A percentile compares a stretch with the other conserved stretches of the same genome.
Conservation (phyloP, 768 basidiomycete species). For the Suillus sp. region DNA sequence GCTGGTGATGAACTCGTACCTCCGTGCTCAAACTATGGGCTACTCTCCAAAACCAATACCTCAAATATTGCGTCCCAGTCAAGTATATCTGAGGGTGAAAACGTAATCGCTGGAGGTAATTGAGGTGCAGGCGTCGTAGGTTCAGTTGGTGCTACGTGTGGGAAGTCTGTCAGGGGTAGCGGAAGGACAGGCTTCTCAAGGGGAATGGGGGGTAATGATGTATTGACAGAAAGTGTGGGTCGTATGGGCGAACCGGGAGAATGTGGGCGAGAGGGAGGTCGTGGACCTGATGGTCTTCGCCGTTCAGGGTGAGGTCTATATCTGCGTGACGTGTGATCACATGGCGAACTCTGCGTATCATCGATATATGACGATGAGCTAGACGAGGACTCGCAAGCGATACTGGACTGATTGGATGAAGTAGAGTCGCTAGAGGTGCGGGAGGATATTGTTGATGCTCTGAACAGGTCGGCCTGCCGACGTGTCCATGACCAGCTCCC, state of each 20-base stretch:
- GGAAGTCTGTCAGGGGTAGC: conserved; percentile 13
- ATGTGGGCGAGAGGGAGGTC: conserved; percentile 20
- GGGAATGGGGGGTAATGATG: conserved; percentile 12
- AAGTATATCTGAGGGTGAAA: conserved; percentile 23
- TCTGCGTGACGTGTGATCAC: conserved; percentile 12
- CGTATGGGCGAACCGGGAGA: conserved; percentile 12
- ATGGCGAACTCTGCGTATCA: conserved; percentile 2
- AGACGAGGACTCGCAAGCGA: conserved; percentile 16
- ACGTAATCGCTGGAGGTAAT: conserved; percentile 9
- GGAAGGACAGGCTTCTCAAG: neutral
- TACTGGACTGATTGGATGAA: conserved; percentile 14
- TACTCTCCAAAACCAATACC: conserved; percentile 19
- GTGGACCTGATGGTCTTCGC: conserved; percentile 32
- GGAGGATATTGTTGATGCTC: conserved; percentile 22
- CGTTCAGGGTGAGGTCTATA: conserved; percentile 15
- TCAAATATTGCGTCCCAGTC: conserved; percentile 38
- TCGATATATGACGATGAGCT: conserved; percentile 14
- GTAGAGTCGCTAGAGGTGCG: conserved; percentile 18
- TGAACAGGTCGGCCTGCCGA: conserved; percentile 15
- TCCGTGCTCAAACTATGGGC: neutral
- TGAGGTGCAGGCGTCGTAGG: conserved; percentile 8
- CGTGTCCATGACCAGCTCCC: conserved; percentile 21
- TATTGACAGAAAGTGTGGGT: conserved; percentile 23
- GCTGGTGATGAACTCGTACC: neutral
- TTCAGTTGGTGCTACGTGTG: conserved; percentile 10